Base-by-base conservation (phyloP, 805 yeast species). In the Tanozyma kutaoensis region DNA sequence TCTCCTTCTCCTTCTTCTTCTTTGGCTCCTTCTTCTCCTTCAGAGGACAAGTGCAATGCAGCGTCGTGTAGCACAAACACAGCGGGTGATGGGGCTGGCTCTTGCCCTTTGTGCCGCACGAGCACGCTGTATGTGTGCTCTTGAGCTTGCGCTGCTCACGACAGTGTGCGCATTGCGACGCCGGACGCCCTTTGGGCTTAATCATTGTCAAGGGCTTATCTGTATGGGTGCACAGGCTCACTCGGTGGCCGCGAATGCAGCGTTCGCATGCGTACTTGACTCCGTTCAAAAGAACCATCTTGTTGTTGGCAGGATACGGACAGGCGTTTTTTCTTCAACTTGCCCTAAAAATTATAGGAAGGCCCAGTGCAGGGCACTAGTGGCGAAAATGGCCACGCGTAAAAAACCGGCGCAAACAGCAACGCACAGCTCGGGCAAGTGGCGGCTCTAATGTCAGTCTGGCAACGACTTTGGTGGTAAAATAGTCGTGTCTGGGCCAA, bases 201-300 rank as follows among this genome's bases (percentile, higher is more conserved):
- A 91, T 88, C 80, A 78, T 78, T 47, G 80, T 76, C 39, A 91
- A 58, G 4, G 93, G 93, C 44, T 81, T 82, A 39, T 91, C 95
- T 0, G 86, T 72, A 49, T 91, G 98, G 24, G 77, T 75, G 52
- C 98, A 91, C 3, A 93, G 73, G 1, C 95, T 80, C 24, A 88
- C 98, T 28, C 98, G 62, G 46, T 91, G 98, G 24, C 98, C 98
- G 34, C 98, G 66, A 26, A 91, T 86, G 52, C 98, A 88, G 33
- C 95, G 61, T 40, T 85, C 94, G 50, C 98, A 88, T 32, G 98
- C 97, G 52, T 85, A 88, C 48, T 91, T 88, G 37, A 81, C 76
- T 21, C 96, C 97, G 43, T 85, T 82, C 28, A 88, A 75, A 28
- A 82, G 61, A 31, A 88, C 95, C 96, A 86, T 88, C 14, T 12